Evolutionary conservation across 2,329 filamentous ascomycete genomes (phyloP), one percentile per base, ranked within the genome.

Genomic region (Exophiala lecanii-corni): DNA sequence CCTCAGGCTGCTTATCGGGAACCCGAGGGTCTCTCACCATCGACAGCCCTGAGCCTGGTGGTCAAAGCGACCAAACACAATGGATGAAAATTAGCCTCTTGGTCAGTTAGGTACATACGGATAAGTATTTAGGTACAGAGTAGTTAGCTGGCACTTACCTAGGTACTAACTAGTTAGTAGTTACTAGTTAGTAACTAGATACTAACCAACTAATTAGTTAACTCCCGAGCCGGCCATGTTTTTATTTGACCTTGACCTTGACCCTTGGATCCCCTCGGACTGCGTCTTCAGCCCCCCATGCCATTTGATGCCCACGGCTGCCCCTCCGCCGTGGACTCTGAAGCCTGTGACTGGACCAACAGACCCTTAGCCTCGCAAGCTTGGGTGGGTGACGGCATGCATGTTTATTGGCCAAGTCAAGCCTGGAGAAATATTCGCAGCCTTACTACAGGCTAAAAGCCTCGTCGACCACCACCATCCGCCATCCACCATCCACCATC

Each of bases 381-480:
- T 12, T 26, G 23, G 6, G 23, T 26, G 12, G 23, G 6, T 12
- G 12, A 26, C 23, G 23, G 12, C 23, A 6, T n/a, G n/a, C n/a
- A n/a, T n/a, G n/a, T n/a, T 7, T 12, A 26, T 26, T 26, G 23
- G 7, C 23, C 6, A 12, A 26, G 23, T 26, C 23, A 26, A 26
- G 23, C 23, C 23, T 26, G 23, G 30, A 33, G 12, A 13, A 21
- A 20, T 25, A 34, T 36, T 38, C 49, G 49, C 49, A 51, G 49
- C 49, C 49, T 51, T 51, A 48, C 49, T 51, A 47, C 48, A 45
- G 49, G 49, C 45, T 51, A 51, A 46, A 51, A 51, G 49, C 49
- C 49, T 51, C 43, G 49, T 48, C 45, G 35, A 42, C 34, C 32
- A 15, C 26, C 30, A 12, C 17, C 30, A 12, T 32, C 30, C 17